phyloP scores from a whole-genome alignment of 1,284 basidiomycete species.

The Ustilago trichophora region DNA sequence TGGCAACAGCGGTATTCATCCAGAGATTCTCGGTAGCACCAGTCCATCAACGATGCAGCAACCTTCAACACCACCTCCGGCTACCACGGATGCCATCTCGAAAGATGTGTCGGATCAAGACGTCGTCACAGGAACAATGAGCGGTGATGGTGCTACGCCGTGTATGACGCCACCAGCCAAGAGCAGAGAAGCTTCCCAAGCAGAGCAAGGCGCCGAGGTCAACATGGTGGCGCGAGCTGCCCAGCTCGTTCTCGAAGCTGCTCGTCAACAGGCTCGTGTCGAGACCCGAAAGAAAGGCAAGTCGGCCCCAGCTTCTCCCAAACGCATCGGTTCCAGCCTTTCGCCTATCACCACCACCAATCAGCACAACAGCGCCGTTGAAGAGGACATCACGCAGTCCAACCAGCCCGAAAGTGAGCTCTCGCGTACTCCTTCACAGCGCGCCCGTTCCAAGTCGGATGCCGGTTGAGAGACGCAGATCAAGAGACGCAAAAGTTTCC shows the following conservation, averaged over 20 bases:
- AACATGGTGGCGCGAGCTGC: slow-evolving; percentile 45
- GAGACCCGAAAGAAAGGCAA: slow-evolving; percentile 40
- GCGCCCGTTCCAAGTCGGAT: slow-evolving; percentile 48
- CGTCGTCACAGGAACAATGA: slow-evolving; percentile 1
- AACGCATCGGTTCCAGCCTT: slow-evolving; percentile 16
- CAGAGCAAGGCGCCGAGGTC: slow-evolving; percentile 8
- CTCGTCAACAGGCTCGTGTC: slow-evolving; percentile 42
- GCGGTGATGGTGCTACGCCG: slow-evolving; percentile 13
- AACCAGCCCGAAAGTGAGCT: not conserved
- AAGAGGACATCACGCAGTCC: not conserved
- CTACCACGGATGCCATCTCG: not conserved
- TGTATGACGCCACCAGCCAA: slow-evolving; percentile 18
- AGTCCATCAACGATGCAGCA: slow-evolving; percentile 1
- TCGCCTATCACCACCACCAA: slow-evolving; percentile 20
- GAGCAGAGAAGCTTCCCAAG: slow-evolving; percentile 14
- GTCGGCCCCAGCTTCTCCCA: slow-evolving; percentile 43
- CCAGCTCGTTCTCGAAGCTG: slow-evolving; percentile 49
- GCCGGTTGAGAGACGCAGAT: slow-evolving; percentile 18
- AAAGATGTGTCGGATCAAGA: too few relatives aligned
- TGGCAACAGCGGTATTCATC: slow-evolving; percentile 31
- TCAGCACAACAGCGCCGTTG: not conserved
- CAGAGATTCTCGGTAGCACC: slow-evolving; percentile 19
- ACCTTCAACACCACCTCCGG: not conserved
- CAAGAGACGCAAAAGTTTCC: slow-evolving; percentile 40
- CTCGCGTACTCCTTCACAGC: slow-evolving; percentile 18